Evolutionary conservation across 768 basidiomycete species (phyloP).

Genomic region (Tremella yokohamensis): DNA sequence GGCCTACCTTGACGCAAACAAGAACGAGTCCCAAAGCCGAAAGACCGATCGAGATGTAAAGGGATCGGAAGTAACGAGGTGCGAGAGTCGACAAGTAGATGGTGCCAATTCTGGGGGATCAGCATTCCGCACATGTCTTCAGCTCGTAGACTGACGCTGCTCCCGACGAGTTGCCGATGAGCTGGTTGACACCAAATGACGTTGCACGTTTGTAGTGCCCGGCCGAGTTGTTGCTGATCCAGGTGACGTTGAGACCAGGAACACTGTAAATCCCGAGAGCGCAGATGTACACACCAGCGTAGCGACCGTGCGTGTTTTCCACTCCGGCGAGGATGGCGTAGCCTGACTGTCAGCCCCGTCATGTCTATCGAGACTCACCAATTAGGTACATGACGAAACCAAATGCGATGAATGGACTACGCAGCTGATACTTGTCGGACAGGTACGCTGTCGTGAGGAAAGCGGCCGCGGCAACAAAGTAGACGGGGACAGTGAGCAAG

Average conservation of each 20-base stretch:
- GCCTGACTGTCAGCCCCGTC: conserved; percentile 10
- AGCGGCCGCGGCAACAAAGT: conserved; percentile 8
- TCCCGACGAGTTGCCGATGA: conserved; percentile 35
- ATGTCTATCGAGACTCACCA: too few species aligned
- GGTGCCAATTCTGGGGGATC: conserved; percentile 15
- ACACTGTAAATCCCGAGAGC: conserved; percentile 21
- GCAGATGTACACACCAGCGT: conserved; percentile 19
- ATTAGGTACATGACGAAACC: conserved; percentile 14
- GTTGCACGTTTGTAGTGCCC: conserved; percentile 27
- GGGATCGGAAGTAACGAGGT: conserved; percentile 21
- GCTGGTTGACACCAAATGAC: conserved; percentile 32
- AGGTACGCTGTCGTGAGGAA: conserved; percentile 9
- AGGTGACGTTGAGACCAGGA: conserved; percentile 25
- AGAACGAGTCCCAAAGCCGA: conserved; percentile 14
- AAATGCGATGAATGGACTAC: conserved; percentile 2
- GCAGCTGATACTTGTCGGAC: conserved; percentile 24
- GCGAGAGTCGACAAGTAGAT: conserved; percentile 21
- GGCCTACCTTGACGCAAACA: conserved; percentile 9
- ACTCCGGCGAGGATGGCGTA: conserved; percentile 22
- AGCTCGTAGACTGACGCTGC: conserved; percentile 14
- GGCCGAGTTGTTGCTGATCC: conserved; percentile 20
- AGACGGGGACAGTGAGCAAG: conserved; percentile 33
- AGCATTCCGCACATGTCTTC: background rate
- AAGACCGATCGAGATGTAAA: conserved; percentile 26
- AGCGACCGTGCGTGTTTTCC: conserved; percentile 16